Base-by-base conservation (phyloP, 148 eudicot species). In the Silene latifolia region DNA sequence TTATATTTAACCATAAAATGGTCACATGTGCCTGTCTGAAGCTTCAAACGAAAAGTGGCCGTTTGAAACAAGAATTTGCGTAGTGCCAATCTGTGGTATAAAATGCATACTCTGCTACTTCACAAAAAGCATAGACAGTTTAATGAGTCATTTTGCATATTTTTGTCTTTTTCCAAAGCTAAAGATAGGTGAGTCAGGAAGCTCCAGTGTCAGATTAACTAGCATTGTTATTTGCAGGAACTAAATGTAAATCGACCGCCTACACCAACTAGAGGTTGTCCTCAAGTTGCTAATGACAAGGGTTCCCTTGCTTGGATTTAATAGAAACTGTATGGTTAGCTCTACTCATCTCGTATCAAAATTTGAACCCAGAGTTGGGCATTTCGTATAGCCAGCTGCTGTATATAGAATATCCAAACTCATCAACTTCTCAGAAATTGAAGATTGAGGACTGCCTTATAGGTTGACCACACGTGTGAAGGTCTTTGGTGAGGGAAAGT, bases 181-280 rank as follows among this genome's bases (percentile, higher is more conserved):
- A 47, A 47, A 35, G 39, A 47, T 4, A 2, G 53, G 53, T 47
- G 53, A 47, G 13, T 47, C 0, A n/a, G n/a, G n/a, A 47, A 47
- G 14, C 11, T 8, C 9, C 0, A 47, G 13, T 47, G 53, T 47
- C 53, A 47, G 53, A 12, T 47, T 47, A 47, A 47, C 9, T 47
- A 47, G 53, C 11, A 0, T 47, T 47, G 53, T 4, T 47, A 47
- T 47, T 47, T 67, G 23, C 80, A 95, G 99, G 99, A 95, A 80
- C 91, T 95, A 32, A 95, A 95, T 84, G 97, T 96, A 35, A 92
- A 95, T 77, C 86, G 99, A 71, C 99, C 99, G 75, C 90, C 94
- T 64, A 95, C 99, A 69, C 99, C 99, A 72, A 92, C 99, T 18
- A 85, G 96, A 78, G 99, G 99, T 11, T 96, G 99, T 35, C 99